Evolutionary conservation across 441 rosid genomes (phyloP).

Genomic region (Croton laevigatus): DNA sequence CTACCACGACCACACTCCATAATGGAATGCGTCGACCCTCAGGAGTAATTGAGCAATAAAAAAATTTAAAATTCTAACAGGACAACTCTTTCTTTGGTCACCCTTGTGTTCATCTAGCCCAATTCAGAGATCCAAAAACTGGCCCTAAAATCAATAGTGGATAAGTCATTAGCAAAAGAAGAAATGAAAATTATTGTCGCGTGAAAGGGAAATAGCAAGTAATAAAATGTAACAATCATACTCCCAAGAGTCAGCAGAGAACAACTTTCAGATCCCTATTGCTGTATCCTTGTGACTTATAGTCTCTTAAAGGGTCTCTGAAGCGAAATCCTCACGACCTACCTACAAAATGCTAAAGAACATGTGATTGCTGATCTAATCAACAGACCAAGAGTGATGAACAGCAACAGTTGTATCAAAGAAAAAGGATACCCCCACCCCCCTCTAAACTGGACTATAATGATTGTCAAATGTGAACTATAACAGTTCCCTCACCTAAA

Average conservation of each 20-base stretch:
- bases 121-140: slow-evolving; percentile 19
- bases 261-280: neutral
- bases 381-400: neutral
- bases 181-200: neutral
- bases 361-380: neutral
- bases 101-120: slow-evolving; percentile 20
- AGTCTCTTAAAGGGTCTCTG: neutral
- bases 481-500: neutral
- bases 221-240: neutral
- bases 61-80: neutral
- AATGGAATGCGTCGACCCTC: neutral
- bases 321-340: neutral
- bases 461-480: slow-evolving; percentile 4
- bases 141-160: slow-evolving; percentile 21
- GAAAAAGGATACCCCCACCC: neutral
- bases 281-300: neutral
- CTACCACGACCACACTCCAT: neutral
- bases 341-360: slow-evolving; percentile 11
- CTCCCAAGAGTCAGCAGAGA: neutral
- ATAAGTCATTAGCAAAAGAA: slow-evolving; percentile 12
- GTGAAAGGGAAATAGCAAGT: neutral
- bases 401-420: slow-evolving; percentile 1
- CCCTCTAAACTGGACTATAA: neutral
- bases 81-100: slow-evolving; percentile 8
- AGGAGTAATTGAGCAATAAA: neutral